A percentile compares a stretch with the other conserved stretches of the same genome.
These are phyloP conservation scores for Amaranthus cruentus DNA, from an alignment of 148 eudicot genomes.

Conservation along the genomic window DNA sequence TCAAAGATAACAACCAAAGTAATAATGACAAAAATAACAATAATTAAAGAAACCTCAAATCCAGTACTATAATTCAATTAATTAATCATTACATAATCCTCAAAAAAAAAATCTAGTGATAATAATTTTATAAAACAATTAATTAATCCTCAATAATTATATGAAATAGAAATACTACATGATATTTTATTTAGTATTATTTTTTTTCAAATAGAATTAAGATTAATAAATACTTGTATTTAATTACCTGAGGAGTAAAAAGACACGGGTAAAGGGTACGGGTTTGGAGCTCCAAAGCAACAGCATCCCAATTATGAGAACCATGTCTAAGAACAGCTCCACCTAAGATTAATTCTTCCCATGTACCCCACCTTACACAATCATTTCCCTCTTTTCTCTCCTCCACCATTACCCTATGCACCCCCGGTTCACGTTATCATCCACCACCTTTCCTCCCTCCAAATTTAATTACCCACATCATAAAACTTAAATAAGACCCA, in stretches of 20 bases:
- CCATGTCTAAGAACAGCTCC: slow-evolving; percentile 81
- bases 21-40: too few relatives aligned
- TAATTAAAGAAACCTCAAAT: too few relatives aligned
- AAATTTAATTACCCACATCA: not conserved
- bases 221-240: too few relatives aligned
- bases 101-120: not conserved
- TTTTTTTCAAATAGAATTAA: not conserved
- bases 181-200: too few relatives aligned
- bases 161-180: too few relatives aligned
- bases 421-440: slow-evolving; percentile 23
- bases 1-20: too few relatives aligned
- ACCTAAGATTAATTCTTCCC: slow-evolving; percentile 79
- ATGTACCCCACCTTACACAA: slow-evolving; percentile 64
- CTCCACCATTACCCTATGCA: slow-evolving; percentile 20
- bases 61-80: too few relatives aligned
- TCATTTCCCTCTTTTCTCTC: slow-evolving; percentile 23
- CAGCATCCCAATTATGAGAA: slow-evolving; percentile 51
- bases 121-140: not conserved
- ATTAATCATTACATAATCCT: too few relatives aligned
- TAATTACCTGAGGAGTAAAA: slow-evolving; percentile 65
- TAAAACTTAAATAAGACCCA: slow-evolving; percentile 10
- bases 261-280: slow-evolving; percentile 44
- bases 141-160: not conserved
- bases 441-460: slow-evolving; percentile 11
- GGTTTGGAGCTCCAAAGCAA: slow-evolving; percentile 68